Evolutionary conservation across 75 land plant species (phyloP).

Genomic region (Isoetes taiwanensis): DNA sequence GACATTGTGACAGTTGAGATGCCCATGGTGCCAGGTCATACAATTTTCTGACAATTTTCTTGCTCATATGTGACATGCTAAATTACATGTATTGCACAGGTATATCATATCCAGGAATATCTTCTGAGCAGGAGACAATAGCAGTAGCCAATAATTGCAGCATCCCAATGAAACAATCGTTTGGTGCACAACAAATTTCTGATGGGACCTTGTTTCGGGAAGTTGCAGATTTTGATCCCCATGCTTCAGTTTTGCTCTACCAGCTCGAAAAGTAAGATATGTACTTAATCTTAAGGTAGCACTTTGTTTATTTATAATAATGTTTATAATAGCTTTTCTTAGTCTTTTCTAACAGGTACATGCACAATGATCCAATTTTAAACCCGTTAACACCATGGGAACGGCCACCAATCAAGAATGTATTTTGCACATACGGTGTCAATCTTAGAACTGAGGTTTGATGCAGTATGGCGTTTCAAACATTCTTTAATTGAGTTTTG

Average conservation of each 20-base stretch:
- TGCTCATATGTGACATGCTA: too few species aligned
- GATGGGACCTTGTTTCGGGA: slow-evolving; percentile 83
- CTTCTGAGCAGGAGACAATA: slow-evolving; percentile 23
- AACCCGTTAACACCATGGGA: slow-evolving; percentile 99
- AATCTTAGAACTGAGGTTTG: slow-evolving; percentile 84
- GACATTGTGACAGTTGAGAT: slow-evolving; percentile 68
- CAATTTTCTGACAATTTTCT: too few species aligned
- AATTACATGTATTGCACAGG: slow-evolving; percentile 24
- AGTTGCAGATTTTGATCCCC: slow-evolving; percentile 62
- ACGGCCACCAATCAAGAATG: slow-evolving; percentile 82
- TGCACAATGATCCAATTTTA: slow-evolving; percentile 78
- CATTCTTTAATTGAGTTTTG: too few species aligned
- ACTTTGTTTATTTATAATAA: background rate
- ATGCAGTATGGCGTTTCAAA: too few species aligned
- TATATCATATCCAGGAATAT: slow-evolving; percentile 42
- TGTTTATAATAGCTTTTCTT: background rate
- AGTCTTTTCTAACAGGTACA: slow-evolving; percentile 42
- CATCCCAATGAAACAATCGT: slow-evolving; percentile 51
- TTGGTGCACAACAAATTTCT: slow-evolving; percentile 75
- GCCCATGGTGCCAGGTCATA: slow-evolving; percentile 45
- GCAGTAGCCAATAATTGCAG: slow-evolving; percentile 45
- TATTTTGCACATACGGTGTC: slow-evolving; percentile 89
- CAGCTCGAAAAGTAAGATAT: slow-evolving; percentile 51
- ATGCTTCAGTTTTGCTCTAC: slow-evolving; percentile 40
- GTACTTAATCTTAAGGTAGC: background rate